Conservation (phyloP, 2,329 filamentous ascomycete species). For the Xylaria hypoxylon region DNA sequence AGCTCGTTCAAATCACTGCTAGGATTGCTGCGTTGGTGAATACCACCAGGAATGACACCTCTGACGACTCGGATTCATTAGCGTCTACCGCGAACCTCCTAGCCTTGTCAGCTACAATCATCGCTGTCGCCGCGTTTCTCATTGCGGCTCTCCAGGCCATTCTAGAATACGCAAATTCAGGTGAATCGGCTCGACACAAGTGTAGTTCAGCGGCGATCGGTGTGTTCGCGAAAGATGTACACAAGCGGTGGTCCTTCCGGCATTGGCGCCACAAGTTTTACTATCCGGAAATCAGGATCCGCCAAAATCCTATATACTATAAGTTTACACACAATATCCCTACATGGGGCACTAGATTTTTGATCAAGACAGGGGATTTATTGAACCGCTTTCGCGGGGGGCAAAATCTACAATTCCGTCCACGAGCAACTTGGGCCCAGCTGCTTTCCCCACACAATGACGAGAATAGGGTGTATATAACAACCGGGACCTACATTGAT, state of each 20-base stretch:
- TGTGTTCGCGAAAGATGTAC: background rate
- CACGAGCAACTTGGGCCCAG: constrained; percentile 14
- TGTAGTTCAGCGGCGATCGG: background rate
- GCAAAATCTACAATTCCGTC: background rate
- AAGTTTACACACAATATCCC: no score
- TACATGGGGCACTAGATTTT: no score
- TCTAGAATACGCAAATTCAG: constrained; percentile 11
- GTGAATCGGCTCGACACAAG: constrained; percentile 10
- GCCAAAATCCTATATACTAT: no score
- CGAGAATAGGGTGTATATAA: no score
- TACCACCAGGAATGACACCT: background rate
- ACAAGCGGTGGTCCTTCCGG: constrained; percentile 4
- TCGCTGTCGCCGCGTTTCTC: constrained; percentile 12
- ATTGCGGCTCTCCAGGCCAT: constrained; percentile 12
- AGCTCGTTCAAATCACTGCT: constrained; percentile 14
- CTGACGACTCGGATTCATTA: constrained; percentile 1
- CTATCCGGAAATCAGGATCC: background rate
- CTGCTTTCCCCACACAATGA: no score
- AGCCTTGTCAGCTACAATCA: constrained; percentile 11
- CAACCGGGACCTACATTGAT: background rate
- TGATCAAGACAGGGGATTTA: no score
- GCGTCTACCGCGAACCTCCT: constrained; percentile 19
- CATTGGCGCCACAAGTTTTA: constrained; percentile 15
- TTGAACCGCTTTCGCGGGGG: no score
- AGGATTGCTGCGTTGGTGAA: constrained; percentile 9